Conservation (phyloP, 345 rosid genomes). For the Eucalyptus regnans region DNA sequence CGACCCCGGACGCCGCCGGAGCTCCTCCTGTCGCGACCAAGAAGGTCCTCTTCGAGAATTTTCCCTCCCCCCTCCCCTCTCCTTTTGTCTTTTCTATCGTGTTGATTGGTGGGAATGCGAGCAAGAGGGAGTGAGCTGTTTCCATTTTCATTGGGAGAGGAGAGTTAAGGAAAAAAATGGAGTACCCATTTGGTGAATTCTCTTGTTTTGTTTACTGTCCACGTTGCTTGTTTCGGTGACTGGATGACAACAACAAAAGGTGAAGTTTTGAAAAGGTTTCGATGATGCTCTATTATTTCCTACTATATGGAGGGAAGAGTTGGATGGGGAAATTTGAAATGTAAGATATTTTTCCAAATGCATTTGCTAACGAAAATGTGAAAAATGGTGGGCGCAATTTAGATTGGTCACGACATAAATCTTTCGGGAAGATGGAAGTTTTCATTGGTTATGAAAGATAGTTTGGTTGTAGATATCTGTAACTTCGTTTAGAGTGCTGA, state of each 20-base stretch:
- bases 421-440: neutral
- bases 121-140: neutral
- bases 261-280: neutral
- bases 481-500: neutral
- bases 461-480: neutral
- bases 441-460: neutral
- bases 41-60: constrained; percentile 16
- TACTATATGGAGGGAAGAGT: neutral
- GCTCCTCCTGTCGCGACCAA: constrained; percentile 18
- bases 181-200: neutral
- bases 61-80: neutral
- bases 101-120: neutral
- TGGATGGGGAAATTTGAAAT: neutral
- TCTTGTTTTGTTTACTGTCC: neutral
- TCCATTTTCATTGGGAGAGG: neutral
- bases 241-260: neutral
- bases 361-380: neutral
- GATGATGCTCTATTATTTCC: neutral
- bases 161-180: neutral
- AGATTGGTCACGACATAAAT: neutral
- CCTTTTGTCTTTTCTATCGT: neutral
- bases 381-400: neutral
- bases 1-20: neutral
- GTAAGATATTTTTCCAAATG: neutral
- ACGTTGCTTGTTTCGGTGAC: neutral